Evolutionary conservation across 2,329 filamentous ascomycete genomes (phyloP).

Genomic region (Epichloe amarillans): DNA sequence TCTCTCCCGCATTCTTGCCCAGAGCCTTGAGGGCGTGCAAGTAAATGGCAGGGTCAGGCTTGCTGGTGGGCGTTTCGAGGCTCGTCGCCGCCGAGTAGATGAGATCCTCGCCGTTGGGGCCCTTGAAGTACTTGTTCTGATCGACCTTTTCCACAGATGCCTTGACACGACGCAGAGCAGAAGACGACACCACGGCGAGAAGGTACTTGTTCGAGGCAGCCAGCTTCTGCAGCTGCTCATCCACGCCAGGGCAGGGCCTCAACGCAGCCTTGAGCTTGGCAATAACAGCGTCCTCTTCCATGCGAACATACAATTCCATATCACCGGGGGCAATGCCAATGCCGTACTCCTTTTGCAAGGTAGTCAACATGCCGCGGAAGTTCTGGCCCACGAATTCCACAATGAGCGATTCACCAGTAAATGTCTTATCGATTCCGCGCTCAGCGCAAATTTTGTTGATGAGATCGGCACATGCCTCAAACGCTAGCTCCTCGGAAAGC

Average conservation of each 20-base stretch:
- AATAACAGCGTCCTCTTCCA: slow-evolving; percentile 75
- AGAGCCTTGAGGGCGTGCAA: slow-evolving; percentile 61
- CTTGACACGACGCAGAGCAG: slow-evolving; percentile 62
- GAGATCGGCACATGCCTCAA: slow-evolving; percentile 79
- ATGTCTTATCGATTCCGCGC: slow-evolving; percentile 49
- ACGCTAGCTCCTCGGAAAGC: slow-evolving; percentile 79
- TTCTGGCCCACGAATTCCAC: slow-evolving; percentile 84
- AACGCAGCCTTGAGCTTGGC: slow-evolving; percentile 59
- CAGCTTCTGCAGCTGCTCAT: slow-evolving; percentile 53
- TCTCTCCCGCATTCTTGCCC: slow-evolving; percentile 57
- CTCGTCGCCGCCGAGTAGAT: slow-evolving; percentile 76
- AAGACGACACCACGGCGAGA: slow-evolving; percentile 70
- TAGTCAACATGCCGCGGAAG: slow-evolving; percentile 81
- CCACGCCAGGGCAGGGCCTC: slow-evolving; percentile 55
- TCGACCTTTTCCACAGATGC: slow-evolving; percentile 69
- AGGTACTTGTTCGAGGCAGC: slow-evolving; percentile 48
- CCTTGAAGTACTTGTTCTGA: slow-evolving; percentile 63
- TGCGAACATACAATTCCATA: slow-evolving; percentile 58
- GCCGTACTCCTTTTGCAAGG: slow-evolving; percentile 60
- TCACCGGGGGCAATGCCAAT: slow-evolving; percentile 58
- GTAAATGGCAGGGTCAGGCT: slow-evolving; percentile 86
- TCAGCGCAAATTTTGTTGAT: slow-evolving; percentile 72
- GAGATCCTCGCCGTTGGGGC: slow-evolving; percentile 36
- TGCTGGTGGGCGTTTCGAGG: slow-evolving; percentile 67
- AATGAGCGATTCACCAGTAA: slow-evolving; percentile 69